phyloP scores from a whole-genome alignment of 192 early-diverging fungal species.

The Podila epigama region DNA sequence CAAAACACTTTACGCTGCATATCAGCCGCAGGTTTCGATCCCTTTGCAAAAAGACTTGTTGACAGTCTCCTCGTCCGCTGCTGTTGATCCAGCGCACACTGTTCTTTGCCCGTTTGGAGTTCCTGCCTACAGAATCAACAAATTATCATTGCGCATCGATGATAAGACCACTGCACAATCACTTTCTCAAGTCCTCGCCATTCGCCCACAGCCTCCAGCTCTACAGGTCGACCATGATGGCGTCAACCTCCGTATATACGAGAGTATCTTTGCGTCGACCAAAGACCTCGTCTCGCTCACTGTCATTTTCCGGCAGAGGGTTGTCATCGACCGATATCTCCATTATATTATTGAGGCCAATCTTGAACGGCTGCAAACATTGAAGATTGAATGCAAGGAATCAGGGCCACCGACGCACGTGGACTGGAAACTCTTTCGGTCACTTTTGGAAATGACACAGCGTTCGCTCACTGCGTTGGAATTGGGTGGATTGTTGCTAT shows the following conservation, averaged over 20 bases:
- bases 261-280: not conserved
- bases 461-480: not conserved
- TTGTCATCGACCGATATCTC: not conserved
- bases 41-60: not conserved
- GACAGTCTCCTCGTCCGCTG: not conserved
- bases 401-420: not conserved
- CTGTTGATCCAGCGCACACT: not conserved
- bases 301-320: not conserved
- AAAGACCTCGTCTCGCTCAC: not conserved
- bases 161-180: not conserved
- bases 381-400: not conserved
- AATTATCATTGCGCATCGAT: not conserved
- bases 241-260: not conserved
- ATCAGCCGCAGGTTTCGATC: not conserved
- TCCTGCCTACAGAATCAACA: not conserved
- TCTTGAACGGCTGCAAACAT: not conserved
- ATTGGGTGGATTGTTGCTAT: not conserved
- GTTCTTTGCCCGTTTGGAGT: not conserved
- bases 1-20: constrained; percentile 1
- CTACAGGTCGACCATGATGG: not conserved
- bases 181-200: not conserved
- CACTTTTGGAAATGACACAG: not conserved
- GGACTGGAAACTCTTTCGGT: not conserved
- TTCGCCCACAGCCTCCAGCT: not conserved
- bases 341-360: not conserved